Evolutionary conservation across 2,329 filamentous ascomycete species (phyloP).

Genomic region (Sphaerulina musiva): DNA sequence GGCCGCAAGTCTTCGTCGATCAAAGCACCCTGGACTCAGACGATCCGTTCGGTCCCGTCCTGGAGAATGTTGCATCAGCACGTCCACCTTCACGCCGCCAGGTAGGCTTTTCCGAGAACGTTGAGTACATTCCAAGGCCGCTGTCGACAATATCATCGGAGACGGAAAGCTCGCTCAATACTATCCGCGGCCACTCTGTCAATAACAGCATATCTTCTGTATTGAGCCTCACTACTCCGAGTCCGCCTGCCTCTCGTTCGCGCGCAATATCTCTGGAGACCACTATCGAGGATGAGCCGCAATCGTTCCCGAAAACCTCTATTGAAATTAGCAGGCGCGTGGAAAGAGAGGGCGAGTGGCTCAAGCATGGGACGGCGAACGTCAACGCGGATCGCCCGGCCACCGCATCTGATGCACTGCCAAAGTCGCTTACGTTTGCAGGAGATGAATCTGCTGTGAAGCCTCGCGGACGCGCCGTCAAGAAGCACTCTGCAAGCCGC

Average conservation of each 20-base stretch:
- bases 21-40: neutral
- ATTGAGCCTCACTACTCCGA: slow-evolving; percentile 53
- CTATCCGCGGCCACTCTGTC: slow-evolving; percentile 64
- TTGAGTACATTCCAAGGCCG: slow-evolving; percentile 77
- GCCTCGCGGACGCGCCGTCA: slow-evolving; percentile 39
- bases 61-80: slow-evolving; percentile 28
- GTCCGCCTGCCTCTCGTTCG: slow-evolving; percentile 41
- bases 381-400: slow-evolving; percentile 18
- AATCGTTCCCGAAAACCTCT: slow-evolving; percentile 53
- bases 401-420: slow-evolving; percentile 18
- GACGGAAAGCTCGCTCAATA: slow-evolving; percentile 67
- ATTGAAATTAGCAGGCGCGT: slow-evolving; percentile 24
- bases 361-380: slow-evolving; percentile 23
- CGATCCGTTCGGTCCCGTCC: slow-evolving; percentile 8
- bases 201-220: slow-evolving; percentile 76
- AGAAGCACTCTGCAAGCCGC: slow-evolving; percentile 57
- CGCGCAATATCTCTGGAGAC: slow-evolving; percentile 36
- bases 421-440: slow-evolving; percentile 16
- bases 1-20: neutral
- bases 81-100: slow-evolving; percentile 51
- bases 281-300: slow-evolving; percentile 39
- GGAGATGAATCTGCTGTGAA: slow-evolving; percentile 8
- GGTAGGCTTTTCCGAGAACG: slow-evolving; percentile 76
- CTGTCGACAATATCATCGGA: slow-evolving; percentile 79
- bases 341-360: slow-evolving; percentile 32